Evolutionary conservation across 179 eudicot species (phyloP), one percentile per base, ranked within the genome.

Genomic region (Spinacia oleracea): DNA sequence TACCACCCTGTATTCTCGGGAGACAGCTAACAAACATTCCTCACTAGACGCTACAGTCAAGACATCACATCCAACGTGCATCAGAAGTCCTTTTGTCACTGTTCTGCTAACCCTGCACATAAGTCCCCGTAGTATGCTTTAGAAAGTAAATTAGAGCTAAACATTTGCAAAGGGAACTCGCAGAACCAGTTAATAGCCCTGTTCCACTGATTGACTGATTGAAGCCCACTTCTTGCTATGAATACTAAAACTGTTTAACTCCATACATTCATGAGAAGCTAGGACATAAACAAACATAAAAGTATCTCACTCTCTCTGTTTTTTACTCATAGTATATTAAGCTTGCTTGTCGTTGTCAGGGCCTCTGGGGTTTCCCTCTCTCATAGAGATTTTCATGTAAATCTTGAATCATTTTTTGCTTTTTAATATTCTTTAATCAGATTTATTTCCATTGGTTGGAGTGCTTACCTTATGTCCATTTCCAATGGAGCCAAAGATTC

Each of bases 11-110:
- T 86, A 86, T 35, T 91, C 97, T 21, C 85, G 83, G 21, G 94
- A 85, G 9, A 93, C 82, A 4, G 35, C 78, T 79, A 80, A 75
- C 42, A 95, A 69, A 64, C 97, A 95, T 78, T 95, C 97, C 7
- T 93, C 97, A 32, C 84, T 84, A 6, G 92, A 86, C 78, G 86
- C 75, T 31, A 87, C 93, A 8, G 89, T 70, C 4, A 87, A 81
- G 20, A 93, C 93, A 27, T 93, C 97, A 75, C 97, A 95, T 8
- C 98, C 95, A 14, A 95, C 89, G 83, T 95, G 97, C 83, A 89
- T 51, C 15, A 95, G 88, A 71, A 95, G 97, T 50, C 95, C 97
- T 88, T 83, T 89, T 48, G 88, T 93, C 18, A 88, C 93, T 68
- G 87, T 86, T 83, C 93, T 89, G 80, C 95, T 90, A 76, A 91